A percentile compares a stretch with the other conserved stretches of the same genome.
phyloP scores from a whole-genome alignment of 2,329 filamentous ascomycete genomes.

The Colletotrichum sp. region DNA sequence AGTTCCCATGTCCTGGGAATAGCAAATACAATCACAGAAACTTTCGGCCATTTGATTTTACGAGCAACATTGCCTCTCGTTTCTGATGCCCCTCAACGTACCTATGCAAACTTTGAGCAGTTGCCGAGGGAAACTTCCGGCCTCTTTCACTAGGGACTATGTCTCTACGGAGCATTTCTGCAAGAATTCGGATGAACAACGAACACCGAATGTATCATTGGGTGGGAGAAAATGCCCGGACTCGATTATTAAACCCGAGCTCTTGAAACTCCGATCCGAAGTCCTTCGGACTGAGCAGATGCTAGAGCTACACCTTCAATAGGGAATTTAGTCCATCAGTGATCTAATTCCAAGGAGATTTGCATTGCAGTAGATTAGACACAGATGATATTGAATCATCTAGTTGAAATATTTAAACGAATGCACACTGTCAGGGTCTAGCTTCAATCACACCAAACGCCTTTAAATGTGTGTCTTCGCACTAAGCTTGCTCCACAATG shows the following conservation, averaged over 20 bases:
- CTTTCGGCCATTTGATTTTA: fast-evolving
- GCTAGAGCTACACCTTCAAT: neutral
- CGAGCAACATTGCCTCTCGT: fast-evolving
- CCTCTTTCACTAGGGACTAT: neutral
- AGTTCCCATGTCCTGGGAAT: fast-evolving
- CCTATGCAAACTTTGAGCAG: neutral
- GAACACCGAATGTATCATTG: neutral
- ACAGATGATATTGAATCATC: neutral
- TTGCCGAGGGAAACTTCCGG: neutral
- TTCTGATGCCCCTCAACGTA: neutral
- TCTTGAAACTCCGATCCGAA: neutral
- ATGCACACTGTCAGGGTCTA: neutral
- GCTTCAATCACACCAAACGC: neutral
- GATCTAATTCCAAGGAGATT: fast-evolving
- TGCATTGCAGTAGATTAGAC: neutral
- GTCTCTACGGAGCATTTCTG: fast-evolving
- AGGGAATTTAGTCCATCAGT: neutral
- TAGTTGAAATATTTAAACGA: neutral
- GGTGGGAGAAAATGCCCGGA: too few species aligned
- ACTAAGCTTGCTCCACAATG: neutral
- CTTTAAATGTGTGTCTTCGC: neutral
- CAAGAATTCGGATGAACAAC: neutral
- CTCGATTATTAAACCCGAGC: neutral
- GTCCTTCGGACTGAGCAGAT: neutral
- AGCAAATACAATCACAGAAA: fast-evolving